Conservation (phyloP, 225 moss, liverwort and hornwort species). For the Ulota crispa region DNA sequence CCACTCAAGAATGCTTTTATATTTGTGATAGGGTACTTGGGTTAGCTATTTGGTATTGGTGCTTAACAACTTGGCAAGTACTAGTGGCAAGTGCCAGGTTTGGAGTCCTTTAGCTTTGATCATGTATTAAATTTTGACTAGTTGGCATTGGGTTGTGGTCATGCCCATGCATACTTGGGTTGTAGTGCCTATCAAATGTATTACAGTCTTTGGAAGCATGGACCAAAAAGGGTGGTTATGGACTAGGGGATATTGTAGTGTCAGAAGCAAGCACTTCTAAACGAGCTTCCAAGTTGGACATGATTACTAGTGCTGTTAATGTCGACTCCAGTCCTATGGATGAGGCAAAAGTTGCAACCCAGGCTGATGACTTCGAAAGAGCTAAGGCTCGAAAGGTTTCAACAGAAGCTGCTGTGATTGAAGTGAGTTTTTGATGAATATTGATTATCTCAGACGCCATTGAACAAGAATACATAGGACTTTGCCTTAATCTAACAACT, state of each 20-base stretch:
- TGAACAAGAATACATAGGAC: background rate
- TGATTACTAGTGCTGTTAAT: slow-evolving; percentile 30
- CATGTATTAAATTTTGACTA: slow-evolving; percentile 6
- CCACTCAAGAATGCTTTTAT: background rate
- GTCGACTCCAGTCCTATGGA: slow-evolving; percentile 51
- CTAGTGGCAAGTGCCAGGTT: background rate
- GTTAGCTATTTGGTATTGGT: background rate
- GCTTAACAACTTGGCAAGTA: background rate
- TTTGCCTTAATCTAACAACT: background rate
- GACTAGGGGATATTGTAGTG: slow-evolving; percentile 18
- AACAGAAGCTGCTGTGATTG: slow-evolving; percentile 74
- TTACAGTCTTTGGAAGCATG: slow-evolving; percentile 76
- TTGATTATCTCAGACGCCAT: slow-evolving; percentile 2
- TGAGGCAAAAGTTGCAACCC: slow-evolving; percentile 52
- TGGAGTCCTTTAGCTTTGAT: background rate
- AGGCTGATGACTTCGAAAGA: slow-evolving; percentile 80
- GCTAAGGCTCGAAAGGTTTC: slow-evolving; percentile 89
- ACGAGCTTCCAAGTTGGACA: slow-evolving; percentile 33
- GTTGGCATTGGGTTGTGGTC: slow-evolving; percentile 12
- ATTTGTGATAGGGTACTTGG: slow-evolving; percentile 3
- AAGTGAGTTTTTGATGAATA: slow-evolving; percentile 48
- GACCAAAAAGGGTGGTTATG: slow-evolving; percentile 61
- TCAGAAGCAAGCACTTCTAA: slow-evolving; percentile 18
- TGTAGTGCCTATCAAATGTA: slow-evolving; percentile 81
- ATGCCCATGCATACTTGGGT: too few species aligned